These are phyloP conservation scores for Neophaeococcomyces aloes DNA, from an alignment of 2,329 filamentous ascomycete species.

Conservation along the genomic window DNA sequence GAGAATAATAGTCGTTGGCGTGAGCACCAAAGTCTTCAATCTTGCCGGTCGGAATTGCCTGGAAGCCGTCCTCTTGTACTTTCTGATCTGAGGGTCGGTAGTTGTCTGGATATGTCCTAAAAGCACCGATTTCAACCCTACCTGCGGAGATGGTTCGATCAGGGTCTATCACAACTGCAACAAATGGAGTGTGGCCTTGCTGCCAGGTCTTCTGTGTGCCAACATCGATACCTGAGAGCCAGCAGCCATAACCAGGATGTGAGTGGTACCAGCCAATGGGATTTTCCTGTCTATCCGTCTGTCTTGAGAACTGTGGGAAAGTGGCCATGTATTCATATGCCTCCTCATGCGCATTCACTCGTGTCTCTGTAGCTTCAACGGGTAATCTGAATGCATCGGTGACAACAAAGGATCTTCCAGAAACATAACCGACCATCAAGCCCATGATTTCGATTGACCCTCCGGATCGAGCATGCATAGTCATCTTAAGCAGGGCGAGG, in stretches of 20 bases:
- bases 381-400: slow-evolving; percentile 90
- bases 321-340: slow-evolving; percentile 95
- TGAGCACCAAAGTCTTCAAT: slow-evolving; percentile 94
- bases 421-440: slow-evolving; percentile 90
- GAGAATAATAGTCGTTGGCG: slow-evolving; percentile 75
- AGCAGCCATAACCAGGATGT: slow-evolving; percentile 95
- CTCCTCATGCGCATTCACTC: slow-evolving; percentile 90
- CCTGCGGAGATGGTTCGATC: slow-evolving; percentile 89
- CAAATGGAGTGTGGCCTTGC: slow-evolving; percentile 75
- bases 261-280: slow-evolving; percentile 97
- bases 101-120: slow-evolving; percentile 74
- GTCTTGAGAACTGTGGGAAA: slow-evolving; percentile 65
- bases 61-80: slow-evolving; percentile 33
- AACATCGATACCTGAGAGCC: slow-evolving; percentile 94
- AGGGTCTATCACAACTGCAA: slow-evolving; percentile 92
- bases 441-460: slow-evolving; percentile 94
- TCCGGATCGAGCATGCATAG: slow-evolving; percentile 95
- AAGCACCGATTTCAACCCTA: slow-evolving; percentile 95
- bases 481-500: slow-evolving; percentile 94
- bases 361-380: slow-evolving; percentile 95
- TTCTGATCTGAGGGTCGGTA: slow-evolving; percentile 49
- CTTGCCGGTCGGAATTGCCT: slow-evolving; percentile 76
- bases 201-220: slow-evolving; percentile 79
- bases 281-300: slow-evolving; percentile 63
- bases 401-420: slow-evolving; percentile 71